Percentiles rank a stretch among this genome's conserved stretches.
These are phyloP conservation scores for Eudorina sp. DNA, from an alignment of 139 green algal species.

Conservation along the genomic window DNA sequence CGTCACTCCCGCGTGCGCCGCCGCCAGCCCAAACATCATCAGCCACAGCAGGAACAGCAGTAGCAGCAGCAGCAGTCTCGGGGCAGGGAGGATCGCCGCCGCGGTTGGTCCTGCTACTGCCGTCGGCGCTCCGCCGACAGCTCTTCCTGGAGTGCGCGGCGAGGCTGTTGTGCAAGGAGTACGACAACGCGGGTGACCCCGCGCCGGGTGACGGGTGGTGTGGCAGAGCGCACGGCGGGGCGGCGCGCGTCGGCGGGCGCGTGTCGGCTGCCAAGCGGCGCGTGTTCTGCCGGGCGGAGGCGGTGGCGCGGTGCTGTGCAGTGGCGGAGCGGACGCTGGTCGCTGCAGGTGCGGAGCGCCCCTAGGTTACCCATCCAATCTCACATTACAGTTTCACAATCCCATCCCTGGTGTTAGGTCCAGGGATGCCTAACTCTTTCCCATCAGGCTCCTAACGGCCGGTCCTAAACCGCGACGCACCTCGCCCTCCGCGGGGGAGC, in stretches of 20 bases:
- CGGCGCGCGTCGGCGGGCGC: background rate
- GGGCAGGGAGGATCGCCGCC: background rate
- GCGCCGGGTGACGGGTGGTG: background rate
- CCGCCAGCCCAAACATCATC: too few relatives aligned
- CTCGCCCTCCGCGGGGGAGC: too few relatives aligned
- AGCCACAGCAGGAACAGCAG: too few relatives aligned
- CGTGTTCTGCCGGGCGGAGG: background rate
- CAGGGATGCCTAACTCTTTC: too few relatives aligned
- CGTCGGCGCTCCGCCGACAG: conserved; percentile 1
- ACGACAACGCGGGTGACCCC: background rate
- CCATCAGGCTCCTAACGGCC: too few relatives aligned
- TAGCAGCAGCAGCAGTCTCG: background rate
- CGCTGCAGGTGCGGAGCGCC: conserved; percentile 2
- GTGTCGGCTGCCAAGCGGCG: background rate
- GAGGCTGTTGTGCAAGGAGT: background rate
- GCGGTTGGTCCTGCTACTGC: background rate
- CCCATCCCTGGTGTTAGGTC: too few relatives aligned
- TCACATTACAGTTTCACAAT: too few relatives aligned
- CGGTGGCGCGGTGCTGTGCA: background rate
- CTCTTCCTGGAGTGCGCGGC: conserved; percentile 5
- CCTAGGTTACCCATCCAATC: too few relatives aligned
- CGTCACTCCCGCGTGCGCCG: too few relatives aligned
- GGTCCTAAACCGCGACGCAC: too few relatives aligned
- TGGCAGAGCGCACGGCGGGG: background rate
- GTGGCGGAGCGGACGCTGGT: conserved; percentile 15